Evolutionary conservation across 2,329 filamentous ascomycete genomes (phyloP).

Genomic region (Myriosclerotinia duriaeana): DNA sequence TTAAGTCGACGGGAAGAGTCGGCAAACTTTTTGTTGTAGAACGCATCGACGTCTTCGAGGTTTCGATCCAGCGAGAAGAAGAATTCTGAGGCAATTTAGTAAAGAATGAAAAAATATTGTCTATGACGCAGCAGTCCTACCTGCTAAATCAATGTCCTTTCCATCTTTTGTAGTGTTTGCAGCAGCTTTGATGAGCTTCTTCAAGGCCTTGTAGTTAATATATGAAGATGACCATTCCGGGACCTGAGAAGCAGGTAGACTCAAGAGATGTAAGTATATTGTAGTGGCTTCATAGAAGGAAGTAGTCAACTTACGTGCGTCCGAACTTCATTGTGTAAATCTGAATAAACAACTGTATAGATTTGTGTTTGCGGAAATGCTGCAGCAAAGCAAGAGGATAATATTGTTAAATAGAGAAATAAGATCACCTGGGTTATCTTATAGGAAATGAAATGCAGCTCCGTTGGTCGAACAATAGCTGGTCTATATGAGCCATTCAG

Average conservation of each 20-base stretch:
- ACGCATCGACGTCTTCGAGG: constrained; percentile 91
- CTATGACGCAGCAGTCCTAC: constrained; percentile 53
- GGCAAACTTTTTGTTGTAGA: constrained; percentile 93
- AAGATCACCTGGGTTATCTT: constrained; percentile 26
- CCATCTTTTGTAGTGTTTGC: constrained; percentile 64
- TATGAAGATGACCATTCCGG: constrained; percentile 83
- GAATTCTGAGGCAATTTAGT: constrained; percentile 64
- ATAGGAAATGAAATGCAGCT: constrained; percentile 35
- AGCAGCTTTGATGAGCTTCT: constrained; percentile 87
- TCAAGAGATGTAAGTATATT: constrained; percentile 37
- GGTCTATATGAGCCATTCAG: constrained; percentile 38
- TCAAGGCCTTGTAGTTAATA: constrained; percentile 88
- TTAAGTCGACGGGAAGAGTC: constrained; percentile 82
- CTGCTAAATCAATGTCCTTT: constrained; percentile 82
- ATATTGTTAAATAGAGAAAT: not conserved
- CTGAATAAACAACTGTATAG: not conserved
- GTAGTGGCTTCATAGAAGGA: not conserved
- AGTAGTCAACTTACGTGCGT: constrained; percentile 51
- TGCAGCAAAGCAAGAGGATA: not conserved
- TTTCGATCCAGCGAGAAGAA: constrained; percentile 96
- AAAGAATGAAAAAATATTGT: constrained; percentile 37
- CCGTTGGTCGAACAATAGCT: constrained; percentile 35
- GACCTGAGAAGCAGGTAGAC: constrained; percentile 77
- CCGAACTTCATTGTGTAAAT: constrained; percentile 58
- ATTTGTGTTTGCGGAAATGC: not conserved